Evolutionary conservation across 805 yeast species (phyloP).

Genomic region (Teunomyces tritomae): DNA sequence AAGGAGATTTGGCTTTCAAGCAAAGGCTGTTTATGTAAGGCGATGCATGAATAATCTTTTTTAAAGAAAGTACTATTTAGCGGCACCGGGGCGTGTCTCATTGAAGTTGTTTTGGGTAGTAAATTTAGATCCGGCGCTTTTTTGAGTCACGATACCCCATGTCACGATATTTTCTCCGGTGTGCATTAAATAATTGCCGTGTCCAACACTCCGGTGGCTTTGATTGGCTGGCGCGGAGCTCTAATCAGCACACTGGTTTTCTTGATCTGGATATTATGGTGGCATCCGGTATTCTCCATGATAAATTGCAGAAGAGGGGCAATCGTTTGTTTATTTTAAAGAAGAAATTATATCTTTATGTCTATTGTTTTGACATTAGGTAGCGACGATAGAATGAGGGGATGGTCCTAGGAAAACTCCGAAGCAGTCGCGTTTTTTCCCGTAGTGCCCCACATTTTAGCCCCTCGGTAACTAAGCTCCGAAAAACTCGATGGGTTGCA

Average conservation of each 20-base stretch:
- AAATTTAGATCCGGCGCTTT: not conserved
- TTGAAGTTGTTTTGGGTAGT: too few relatives aligned
- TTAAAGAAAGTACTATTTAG: not conserved
- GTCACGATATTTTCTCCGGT: constrained; percentile 1
- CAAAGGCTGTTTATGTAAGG: not conserved
- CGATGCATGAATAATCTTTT: not conserved
- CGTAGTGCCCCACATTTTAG: constrained; percentile 1
- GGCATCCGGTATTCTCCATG: not conserved
- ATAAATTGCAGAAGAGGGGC: not conserved
- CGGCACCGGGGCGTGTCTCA: too few relatives aligned
- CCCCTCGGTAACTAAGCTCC: not conserved
- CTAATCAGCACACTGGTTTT: not conserved
- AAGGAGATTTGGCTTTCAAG: not conserved
- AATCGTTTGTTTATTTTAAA: not conserved
- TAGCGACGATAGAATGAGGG: not conserved
- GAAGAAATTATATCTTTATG: not conserved
- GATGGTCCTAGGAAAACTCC: not conserved
- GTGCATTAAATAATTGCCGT: not conserved
- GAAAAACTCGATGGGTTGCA: not conserved
- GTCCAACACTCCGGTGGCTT: not conserved
- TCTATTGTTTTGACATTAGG: not conserved
- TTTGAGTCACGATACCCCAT: not conserved
- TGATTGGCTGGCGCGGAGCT: not conserved
- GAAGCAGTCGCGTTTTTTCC: not conserved
- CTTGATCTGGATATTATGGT: too few relatives aligned